phyloP scores from a whole-genome alignment of 345 rosid species.

The Citropsis articulata region DNA sequence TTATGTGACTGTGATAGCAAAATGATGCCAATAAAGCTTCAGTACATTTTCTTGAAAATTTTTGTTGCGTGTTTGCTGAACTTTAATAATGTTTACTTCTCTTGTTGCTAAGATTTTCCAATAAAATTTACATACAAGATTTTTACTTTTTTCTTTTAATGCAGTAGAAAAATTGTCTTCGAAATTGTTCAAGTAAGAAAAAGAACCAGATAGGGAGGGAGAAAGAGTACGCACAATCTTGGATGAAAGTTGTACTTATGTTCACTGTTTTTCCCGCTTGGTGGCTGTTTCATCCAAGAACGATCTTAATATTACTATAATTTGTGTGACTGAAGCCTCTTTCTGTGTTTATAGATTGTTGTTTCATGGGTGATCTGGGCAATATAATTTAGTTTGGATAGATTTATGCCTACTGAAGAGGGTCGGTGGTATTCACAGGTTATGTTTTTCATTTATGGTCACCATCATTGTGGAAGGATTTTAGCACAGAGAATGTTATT shows the following conservation, averaged over 20 bases:
- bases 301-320: not conserved
- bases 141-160: not conserved
- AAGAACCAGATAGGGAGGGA: not conserved
- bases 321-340: not conserved
- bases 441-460: not conserved
- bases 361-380: slow-evolving; percentile 2
- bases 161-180: not conserved
- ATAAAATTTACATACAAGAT: not conserved
- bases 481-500: not conserved
- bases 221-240: not conserved
- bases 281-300: not conserved
- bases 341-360: not conserved
- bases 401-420: not conserved
- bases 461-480: not conserved
- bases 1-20: not conserved
- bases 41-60: not conserved
- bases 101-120: not conserved
- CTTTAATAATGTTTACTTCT: not conserved
- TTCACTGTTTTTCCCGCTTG: not conserved
- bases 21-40: not conserved
- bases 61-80: not conserved
- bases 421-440: not conserved
- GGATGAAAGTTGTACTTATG: not conserved
- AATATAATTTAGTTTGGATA: not conserved
- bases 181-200: not conserved